Conservation (phyloP, 495 filamentous ascomycete genomes). For the Penicillium silybi region DNA sequence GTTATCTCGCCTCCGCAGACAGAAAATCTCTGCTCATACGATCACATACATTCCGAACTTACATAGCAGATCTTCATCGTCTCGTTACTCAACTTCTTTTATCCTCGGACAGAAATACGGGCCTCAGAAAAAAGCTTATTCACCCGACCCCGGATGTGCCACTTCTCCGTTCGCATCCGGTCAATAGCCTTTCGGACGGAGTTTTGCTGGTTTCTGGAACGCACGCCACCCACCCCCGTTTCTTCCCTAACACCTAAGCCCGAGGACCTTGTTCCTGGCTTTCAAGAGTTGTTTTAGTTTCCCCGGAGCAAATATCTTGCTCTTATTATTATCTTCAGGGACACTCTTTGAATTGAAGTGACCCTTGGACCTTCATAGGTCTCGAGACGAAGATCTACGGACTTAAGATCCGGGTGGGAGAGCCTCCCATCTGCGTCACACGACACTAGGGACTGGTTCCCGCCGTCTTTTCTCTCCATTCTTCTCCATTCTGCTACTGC, state of each 20-base stretch:
- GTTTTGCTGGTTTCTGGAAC: neutral
- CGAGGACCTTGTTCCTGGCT: neutral
- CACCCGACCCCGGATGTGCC: neutral
- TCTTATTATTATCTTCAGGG: neutral
- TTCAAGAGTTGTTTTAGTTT: neutral
- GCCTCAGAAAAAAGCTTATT: neutral
- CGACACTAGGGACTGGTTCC: neutral
- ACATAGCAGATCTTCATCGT: neutral
- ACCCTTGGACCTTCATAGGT: neutral
- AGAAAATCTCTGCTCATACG: constrained; percentile 5
- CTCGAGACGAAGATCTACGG: neutral
- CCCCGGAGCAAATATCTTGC: neutral
- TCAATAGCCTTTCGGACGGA: neutral
- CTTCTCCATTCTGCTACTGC: neutral
- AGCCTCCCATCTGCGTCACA: neutral
- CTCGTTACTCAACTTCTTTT: neutral
- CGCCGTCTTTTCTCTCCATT: neutral
- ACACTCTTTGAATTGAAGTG: neutral
- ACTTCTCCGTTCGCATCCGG: constrained; percentile 6
- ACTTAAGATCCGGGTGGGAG: constrained; percentile 2
- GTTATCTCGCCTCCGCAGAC: neutral
- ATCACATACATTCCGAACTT: neutral
- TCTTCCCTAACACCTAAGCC: neutral
- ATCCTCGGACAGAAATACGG: neutral
- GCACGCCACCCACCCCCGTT: neutral